Evolutionary conservation across 164 flowering plant species (phyloP).

Genomic region (Sextonia rubra): DNA sequence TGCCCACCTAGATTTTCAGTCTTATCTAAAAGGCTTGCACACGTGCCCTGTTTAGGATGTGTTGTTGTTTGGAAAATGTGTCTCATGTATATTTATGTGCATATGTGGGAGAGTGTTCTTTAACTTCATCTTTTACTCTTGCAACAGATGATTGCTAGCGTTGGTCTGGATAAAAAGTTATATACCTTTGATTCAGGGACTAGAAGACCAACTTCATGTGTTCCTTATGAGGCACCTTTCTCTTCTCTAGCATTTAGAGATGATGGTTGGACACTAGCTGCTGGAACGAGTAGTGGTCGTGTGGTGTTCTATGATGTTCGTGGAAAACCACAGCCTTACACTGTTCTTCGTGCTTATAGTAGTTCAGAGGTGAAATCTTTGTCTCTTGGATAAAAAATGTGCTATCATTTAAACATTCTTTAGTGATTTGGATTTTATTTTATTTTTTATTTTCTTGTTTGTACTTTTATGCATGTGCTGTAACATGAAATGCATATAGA

Average conservation of each 20-base stretch:
- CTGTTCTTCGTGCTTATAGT: slow-evolving; percentile 79
- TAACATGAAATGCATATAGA: not conserved
- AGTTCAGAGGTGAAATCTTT: slow-evolving; percentile 66
- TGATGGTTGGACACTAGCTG: slow-evolving; percentile 85
- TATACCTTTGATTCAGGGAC: slow-evolving; percentile 78
- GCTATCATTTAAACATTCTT: not conserved
- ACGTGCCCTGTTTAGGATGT: too few relatives aligned
- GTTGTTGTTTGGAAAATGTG: too few relatives aligned
- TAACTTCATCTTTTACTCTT: not conserved
- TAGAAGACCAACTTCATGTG: slow-evolving; percentile 55
- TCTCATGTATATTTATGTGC: too few relatives aligned
- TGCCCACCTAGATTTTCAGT: too few relatives aligned
- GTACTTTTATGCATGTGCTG: not conserved
- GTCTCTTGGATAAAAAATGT: not conserved
- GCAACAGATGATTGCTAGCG: slow-evolving; percentile 70
- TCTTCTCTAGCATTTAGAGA: slow-evolving; percentile 91
- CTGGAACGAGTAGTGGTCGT: slow-evolving; percentile 88
- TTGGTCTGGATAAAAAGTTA: slow-evolving; percentile 89
- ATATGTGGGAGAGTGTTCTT: not conserved
- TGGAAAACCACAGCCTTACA: slow-evolving; percentile 87
- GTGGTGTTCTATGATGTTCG: slow-evolving; percentile 95
- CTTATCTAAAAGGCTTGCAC: too few relatives aligned
- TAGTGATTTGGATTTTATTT: not conserved
- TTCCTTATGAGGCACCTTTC: slow-evolving; percentile 85
- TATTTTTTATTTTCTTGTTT: not conserved